Base-by-base conservation (phyloP, 208 protist species). In the Phytomonas sp. region DNA sequence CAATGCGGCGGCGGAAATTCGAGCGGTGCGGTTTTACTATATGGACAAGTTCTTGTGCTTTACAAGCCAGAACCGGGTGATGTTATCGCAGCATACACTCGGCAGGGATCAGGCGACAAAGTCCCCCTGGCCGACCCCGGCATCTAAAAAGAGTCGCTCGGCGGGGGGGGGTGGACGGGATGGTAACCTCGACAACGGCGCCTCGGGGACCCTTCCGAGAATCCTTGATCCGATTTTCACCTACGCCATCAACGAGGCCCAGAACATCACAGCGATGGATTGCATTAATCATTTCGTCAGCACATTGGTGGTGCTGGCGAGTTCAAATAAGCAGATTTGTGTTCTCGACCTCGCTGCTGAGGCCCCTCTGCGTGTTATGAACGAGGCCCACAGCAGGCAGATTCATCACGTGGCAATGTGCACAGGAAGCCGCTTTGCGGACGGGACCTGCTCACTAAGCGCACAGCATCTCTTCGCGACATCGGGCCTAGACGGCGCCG, bases 211-310 rank as follows among this genome's bases (percentile, higher is more conserved):
- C 9, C 36, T 9, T 40, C 36, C 36, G 36, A 4, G 36, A 13
- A 40, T 40, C 36, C 36, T 40, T 40, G 36, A 40, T 40, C 81
- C 83, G 1, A 53, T 84, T 7, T 80, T 77, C 34, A 20, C 32
- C 5, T 74, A 80, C 67, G 33, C 74, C 17, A 71, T 79, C 9
- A 67, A 66, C 7, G 73, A 30, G 0, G 72, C 81, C 1, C 87
- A 95, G 62, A 60, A 60, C 33, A 83, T 96, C 34, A 81, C 79
- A 4, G 72, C 80, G 7, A 75, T 91, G 34, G 83, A 79, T 29
- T 76, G 75, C 28, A 78, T 96, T 20, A 96, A 96, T 65, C 79
- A 91, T 64, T 93, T 96, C 60, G 68, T 76, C 6, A 93, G 84
- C 74, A 80, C 81, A 28, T 30, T 96, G 15, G 68, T 94, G 13